phyloP scores from a whole-genome alignment of 495 filamentous ascomycete genomes.

The Elaphomyces granulatus region DNA sequence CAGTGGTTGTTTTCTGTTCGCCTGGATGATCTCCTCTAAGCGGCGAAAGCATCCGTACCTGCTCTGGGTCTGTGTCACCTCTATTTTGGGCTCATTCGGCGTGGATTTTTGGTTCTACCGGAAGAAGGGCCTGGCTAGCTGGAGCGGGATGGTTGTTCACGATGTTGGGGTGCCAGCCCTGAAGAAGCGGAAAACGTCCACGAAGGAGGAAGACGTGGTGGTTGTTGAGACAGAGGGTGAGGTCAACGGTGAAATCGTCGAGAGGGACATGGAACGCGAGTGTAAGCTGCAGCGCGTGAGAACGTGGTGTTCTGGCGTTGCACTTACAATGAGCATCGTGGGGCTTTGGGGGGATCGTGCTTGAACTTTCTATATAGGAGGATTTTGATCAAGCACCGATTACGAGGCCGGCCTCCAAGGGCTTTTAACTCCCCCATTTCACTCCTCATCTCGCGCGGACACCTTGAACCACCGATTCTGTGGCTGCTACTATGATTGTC shows the following conservation, averaged over 20 bases:
- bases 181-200: slow-evolving; percentile 12
- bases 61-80: slow-evolving; percentile 52
- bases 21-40: slow-evolving; percentile 56
- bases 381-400: no score
- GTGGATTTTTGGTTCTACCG: slow-evolving; percentile 41
- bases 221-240: slow-evolving; percentile 42
- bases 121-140: slow-evolving; percentile 18
- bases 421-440: no score
- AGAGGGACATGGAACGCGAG: slow-evolving; percentile 53
- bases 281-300: slow-evolving; percentile 45
- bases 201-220: slow-evolving; percentile 51
- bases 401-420: no score
- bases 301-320: slow-evolving; percentile 46
- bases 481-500: no score
- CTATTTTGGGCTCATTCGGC: slow-evolving; percentile 40
- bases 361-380: slow-evolving; percentile 2
- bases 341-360: slow-evolving; percentile 81
- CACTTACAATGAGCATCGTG: slow-evolving; percentile 60
- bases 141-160: slow-evolving; percentile 13
- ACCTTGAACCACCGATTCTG: no score
- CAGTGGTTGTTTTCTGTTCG: slow-evolving; percentile 48
- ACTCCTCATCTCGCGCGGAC: no score
- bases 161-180: slow-evolving; percentile 16
- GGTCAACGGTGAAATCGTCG: slow-evolving; percentile 71
- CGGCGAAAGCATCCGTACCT: slow-evolving; percentile 70